phyloP scores from a whole-genome alignment of 1,284 basidiomycete species.

The Phlebopus sp. region DNA sequence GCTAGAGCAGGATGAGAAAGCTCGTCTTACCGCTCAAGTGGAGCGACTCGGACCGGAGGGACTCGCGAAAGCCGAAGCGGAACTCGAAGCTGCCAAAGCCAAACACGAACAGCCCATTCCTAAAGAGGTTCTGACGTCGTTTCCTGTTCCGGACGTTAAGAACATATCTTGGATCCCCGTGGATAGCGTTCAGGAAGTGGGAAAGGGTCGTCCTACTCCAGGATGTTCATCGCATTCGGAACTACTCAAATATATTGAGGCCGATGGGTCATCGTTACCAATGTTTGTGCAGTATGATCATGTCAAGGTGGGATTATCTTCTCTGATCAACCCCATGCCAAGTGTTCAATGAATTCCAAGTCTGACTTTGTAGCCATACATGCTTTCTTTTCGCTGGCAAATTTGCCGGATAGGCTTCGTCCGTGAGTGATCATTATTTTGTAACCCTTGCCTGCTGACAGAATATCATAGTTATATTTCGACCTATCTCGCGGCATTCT shows the following conservation, averaged over 20 bases:
- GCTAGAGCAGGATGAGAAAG: conserved; percentile 82
- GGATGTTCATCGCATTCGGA: conserved; percentile 27
- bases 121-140: conserved; percentile 72
- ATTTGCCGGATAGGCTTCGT: conserved; percentile 69
- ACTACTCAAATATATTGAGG: conserved; percentile 67
- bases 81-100: conserved; percentile 80
- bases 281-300: conserved; percentile 94
- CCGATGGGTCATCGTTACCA: conserved; percentile 69
- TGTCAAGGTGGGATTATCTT: conserved; percentile 56
- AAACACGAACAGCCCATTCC: conserved; percentile 89
- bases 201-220: conserved; percentile 40
- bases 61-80: conserved; percentile 66
- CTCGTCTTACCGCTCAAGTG: conserved; percentile 71
- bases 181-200: conserved; percentile 70
- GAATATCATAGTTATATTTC: conserved; percentile 59
- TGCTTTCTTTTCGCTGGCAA: conserved; percentile 74
- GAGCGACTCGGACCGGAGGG: conserved; percentile 77
- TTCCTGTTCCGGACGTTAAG: conserved; percentile 85
- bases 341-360: conserved; percentile 38
- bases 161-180: conserved; percentile 96
- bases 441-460: conserved; percentile 8
- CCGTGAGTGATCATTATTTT: conserved; percentile 51
- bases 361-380: conserved; percentile 90
- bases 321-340: conserved; percentile 5
- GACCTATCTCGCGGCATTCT: conserved; percentile 87